These are phyloP conservation scores for Pulveroboletus ridleyi DNA, from an alignment of 1,284 basidiomycete species.

Conservation along the genomic window DNA sequence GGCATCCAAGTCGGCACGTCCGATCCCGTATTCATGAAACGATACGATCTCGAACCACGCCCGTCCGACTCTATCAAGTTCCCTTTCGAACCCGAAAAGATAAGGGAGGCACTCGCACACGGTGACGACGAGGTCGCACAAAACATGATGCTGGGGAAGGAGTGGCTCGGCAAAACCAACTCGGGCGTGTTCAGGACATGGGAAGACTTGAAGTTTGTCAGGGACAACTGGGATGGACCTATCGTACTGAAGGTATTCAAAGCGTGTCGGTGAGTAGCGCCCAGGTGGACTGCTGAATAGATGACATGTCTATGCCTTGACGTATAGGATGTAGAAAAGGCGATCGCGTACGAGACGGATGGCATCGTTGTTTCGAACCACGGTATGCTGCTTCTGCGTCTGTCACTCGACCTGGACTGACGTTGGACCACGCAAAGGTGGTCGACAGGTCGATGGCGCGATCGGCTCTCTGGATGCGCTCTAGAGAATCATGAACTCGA, in stretches of 20 bases:
- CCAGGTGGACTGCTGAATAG: neutral
- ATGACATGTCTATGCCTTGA: neutral
- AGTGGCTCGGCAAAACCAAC: slow-evolving; percentile 21
- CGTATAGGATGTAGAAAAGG: slow-evolving; percentile 71
- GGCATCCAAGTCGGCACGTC: no score
- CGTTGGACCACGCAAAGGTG: slow-evolving; percentile 49
- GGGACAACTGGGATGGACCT: slow-evolving; percentile 76
- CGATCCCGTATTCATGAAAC: no score
- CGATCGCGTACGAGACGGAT: slow-evolving; percentile 57
- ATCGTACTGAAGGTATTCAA: slow-evolving; percentile 77
- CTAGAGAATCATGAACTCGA: slow-evolving; percentile 63
- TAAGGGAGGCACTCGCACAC: no score
- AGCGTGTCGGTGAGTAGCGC: slow-evolving; percentile 47
- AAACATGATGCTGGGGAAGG: no score
- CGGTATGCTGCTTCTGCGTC: slow-evolving; percentile 47
- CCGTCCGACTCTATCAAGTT: no score
- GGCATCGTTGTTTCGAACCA: slow-evolving; percentile 72
- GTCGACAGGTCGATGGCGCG: slow-evolving; percentile 84
- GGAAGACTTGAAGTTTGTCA: slow-evolving; percentile 70
- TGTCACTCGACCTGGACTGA: slow-evolving; percentile 2
- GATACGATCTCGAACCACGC: no score
- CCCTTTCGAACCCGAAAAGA: no score
- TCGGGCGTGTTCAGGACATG: slow-evolving; percentile 68
- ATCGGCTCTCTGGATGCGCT: slow-evolving; percentile 80
- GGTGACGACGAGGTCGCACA: no score